These are phyloP conservation scores for Scheffersomyces cryptocercus DNA, from an alignment of 1,139 yeast species.

Conservation along the genomic window DNA sequence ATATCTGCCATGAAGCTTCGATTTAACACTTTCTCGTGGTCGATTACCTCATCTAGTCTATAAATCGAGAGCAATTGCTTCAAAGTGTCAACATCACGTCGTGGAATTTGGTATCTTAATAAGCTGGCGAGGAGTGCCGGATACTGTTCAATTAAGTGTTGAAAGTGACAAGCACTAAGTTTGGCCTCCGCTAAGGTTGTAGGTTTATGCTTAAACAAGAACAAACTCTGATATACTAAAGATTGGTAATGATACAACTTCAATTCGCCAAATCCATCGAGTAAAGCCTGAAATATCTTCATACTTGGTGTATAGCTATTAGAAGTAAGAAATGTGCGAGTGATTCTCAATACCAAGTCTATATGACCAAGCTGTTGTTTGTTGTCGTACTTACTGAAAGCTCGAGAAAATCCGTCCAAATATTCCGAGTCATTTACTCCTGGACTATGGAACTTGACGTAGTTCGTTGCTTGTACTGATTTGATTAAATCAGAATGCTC, in stretches of 20 bases:
- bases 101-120: conserved; percentile 24
- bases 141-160: conserved; percentile 21
- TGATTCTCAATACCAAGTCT: conserved; percentile 21
- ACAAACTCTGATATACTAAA: conserved; percentile 26
- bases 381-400: conserved; percentile 18
- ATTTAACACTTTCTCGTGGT: conserved; percentile 24
- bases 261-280: conserved; percentile 25
- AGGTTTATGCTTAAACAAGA: conserved; percentile 22
- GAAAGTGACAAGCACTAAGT: conserved; percentile 20
- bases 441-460: conserved; percentile 18
- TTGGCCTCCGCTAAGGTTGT: conserved; percentile 20
- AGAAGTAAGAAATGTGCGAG: conserved; percentile 17
- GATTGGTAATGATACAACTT: conserved; percentile 28
- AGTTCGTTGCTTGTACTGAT: conserved; percentile 14
- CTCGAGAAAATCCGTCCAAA: conserved; percentile 14
- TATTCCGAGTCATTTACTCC: conserved; percentile 20
- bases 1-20: conserved; percentile 20
- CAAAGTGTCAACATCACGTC: conserved; percentile 22
- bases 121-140: conserved; percentile 32
- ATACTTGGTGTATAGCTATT: conserved; percentile 24
- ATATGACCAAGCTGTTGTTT: conserved; percentile 18
- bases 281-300: conserved; percentile 23
- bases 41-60: conserved; percentile 28
- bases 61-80: conserved; percentile 28
- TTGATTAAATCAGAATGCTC: conserved; percentile 26